These are phyloP conservation scores for Sclerotinia glacialis DNA, from an alignment of 2,329 filamentous ascomycete genomes.

Conservation along the genomic window DNA sequence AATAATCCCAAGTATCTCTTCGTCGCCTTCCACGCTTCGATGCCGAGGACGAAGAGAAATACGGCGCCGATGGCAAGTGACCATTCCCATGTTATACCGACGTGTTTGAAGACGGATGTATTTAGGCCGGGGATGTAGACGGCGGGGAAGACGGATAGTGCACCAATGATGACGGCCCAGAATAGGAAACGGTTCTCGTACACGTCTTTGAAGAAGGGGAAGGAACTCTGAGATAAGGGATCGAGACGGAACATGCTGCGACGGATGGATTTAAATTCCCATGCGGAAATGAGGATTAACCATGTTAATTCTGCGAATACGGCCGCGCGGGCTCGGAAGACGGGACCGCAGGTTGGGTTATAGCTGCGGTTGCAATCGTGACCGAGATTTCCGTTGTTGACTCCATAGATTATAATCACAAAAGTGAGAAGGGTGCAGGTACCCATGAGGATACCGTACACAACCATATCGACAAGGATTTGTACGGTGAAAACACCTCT, in stretches of 20 bases:
- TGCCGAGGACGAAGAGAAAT: conserved; percentile 59
- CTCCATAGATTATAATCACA: conserved; percentile 62
- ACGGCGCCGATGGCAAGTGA: conserved; percentile 61
- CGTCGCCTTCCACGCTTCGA: conserved; percentile 64
- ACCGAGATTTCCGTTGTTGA: conserved; percentile 55
- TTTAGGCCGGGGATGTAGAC: conserved; percentile 69
- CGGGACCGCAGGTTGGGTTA: conserved; percentile 52
- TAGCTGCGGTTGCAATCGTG: conserved; percentile 59
- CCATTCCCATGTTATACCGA: conserved; percentile 67
- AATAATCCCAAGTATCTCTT: conserved; percentile 48
- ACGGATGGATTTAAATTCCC: conserved; percentile 73
- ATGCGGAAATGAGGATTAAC: conserved; percentile 73
- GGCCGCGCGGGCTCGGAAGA: conserved; percentile 70
- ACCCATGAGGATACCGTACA: conserved; percentile 77
- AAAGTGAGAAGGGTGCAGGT: conserved; percentile 63
- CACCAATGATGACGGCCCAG: conserved; percentile 59
- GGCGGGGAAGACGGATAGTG: conserved; percentile 56
- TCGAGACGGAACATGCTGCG: conserved; percentile 74
- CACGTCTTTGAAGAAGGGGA: conserved; percentile 63
- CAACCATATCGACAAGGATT: conserved; percentile 73
- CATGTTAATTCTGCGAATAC: conserved; percentile 73
- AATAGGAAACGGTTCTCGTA: conserved; percentile 73
- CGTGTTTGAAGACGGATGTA: conserved; percentile 63
- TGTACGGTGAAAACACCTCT: conserved; percentile 76
- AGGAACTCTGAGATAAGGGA: conserved; percentile 55